Evolutionary conservation across 805 yeast genomes (phyloP).

Genomic region (Helenozyma baotianmanensis): DNA sequence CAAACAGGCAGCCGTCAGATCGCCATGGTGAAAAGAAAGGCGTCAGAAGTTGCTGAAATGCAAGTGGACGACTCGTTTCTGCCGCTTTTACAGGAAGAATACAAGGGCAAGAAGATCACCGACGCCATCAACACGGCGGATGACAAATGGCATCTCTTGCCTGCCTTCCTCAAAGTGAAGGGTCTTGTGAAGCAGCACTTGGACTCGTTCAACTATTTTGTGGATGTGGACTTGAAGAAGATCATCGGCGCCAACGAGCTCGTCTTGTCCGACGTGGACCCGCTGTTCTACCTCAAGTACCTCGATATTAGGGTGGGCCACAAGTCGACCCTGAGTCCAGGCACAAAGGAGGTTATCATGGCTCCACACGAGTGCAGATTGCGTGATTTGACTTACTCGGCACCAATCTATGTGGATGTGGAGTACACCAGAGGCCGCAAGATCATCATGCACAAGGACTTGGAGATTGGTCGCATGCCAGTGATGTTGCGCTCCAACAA

Average conservation of each 20-base stretch:
- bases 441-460: conserved; percentile 81
- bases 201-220: conserved; percentile 96
- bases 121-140: conserved; percentile 89
- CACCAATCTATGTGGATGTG: conserved; percentile 94
- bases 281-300: conserved; percentile 90
- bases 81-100: conserved; percentile 73
- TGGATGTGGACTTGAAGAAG: conserved; percentile 87
- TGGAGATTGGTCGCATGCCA: conserved; percentile 98
- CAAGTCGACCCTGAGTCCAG: conserved; percentile 50
- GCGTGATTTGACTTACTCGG: conserved; percentile 90
- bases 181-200: conserved; percentile 96
- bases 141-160: conserved; percentile 95
- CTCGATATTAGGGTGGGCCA: conserved; percentile 90
- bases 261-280: conserved; percentile 92
- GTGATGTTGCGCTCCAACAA: conserved; percentile 92
- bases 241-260: conserved; percentile 87
- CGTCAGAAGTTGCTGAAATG: conserved; percentile 4
- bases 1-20: background rate
- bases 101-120: conserved; percentile 79
- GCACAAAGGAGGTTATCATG: conserved; percentile 54
- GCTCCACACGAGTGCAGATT: conserved; percentile 96
- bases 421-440: conserved; percentile 95
- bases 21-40: conserved; percentile 14
- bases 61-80: conserved; percentile 57
- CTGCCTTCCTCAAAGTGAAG: conserved; percentile 92